A percentile compares a stretch with the other conserved stretches of the same genome.
phyloP scores from a whole-genome alignment of 1,284 basidiomycete genomes.

The Sanguinoderma infundibulare region DNA sequence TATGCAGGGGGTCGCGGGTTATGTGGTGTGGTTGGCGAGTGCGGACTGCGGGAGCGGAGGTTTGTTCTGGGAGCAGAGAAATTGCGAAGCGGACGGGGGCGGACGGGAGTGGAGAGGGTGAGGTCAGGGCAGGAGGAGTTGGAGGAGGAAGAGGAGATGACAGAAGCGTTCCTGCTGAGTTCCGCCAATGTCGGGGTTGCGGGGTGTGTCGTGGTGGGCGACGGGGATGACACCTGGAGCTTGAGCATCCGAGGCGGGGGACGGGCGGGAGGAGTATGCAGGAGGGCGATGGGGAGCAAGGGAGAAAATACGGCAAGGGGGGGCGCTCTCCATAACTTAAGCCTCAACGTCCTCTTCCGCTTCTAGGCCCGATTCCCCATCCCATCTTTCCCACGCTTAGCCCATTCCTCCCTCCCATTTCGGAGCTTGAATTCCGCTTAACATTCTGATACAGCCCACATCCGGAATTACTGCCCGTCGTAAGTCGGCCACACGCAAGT shows the following conservation, averaged over 20 bases:
- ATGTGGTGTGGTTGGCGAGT: slow-evolving; percentile 49
- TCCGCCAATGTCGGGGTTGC: slow-evolving; percentile 54
- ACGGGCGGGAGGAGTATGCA: slow-evolving; percentile 13
- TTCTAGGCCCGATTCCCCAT: slow-evolving; percentile 20
- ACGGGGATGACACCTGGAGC: slow-evolving; percentile 42
- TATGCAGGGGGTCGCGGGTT: slow-evolving; percentile 58
- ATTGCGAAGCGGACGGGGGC: slow-evolving; percentile 62
- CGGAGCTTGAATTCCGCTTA: slow-evolving; percentile 18
- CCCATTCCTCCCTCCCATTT: slow-evolving; percentile 3
- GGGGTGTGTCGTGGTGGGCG: slow-evolving; percentile 39
- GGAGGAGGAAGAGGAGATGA: slow-evolving; percentile 71
- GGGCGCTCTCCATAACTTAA: slow-evolving; percentile 23
- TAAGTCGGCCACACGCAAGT: neutral
- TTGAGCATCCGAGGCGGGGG: slow-evolving; percentile 43
- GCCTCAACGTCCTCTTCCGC: slow-evolving; percentile 19
- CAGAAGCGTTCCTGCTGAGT: slow-evolving; percentile 76
- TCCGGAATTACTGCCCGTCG: slow-evolving; percentile 15
- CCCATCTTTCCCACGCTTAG: slow-evolving; percentile 15
- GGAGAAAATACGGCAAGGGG: slow-evolving; percentile 20
- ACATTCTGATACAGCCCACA: slow-evolving; percentile 7
- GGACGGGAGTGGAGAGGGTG: slow-evolving; percentile 46
- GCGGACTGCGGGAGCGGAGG: slow-evolving; percentile 53
- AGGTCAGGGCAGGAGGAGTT: slow-evolving; percentile 55
- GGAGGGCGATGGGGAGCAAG: slow-evolving; percentile 17
- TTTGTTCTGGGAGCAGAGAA: slow-evolving; percentile 61